A percentile compares a stretch with the other conserved stretches of the same genome.
Conservation (phyloP, 441 rosid genomes). For the Populus hybrid region DNA sequence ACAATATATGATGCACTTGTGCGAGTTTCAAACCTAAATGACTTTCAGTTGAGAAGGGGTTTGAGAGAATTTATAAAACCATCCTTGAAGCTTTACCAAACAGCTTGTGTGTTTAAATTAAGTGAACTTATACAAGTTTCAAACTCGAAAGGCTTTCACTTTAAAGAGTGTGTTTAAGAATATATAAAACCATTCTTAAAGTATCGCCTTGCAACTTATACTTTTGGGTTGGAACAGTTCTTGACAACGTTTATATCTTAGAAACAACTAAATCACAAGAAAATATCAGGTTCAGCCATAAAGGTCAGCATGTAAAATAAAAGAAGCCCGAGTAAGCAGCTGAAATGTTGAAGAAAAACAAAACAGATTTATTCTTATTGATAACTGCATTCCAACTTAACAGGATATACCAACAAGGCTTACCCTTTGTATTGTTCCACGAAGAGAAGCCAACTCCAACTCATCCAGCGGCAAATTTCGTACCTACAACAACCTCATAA, state of each 20-base stretch:
- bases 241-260: background rate
- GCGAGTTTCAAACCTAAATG: no score
- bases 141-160: background rate
- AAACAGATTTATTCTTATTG: background rate
- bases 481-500: slow-evolving; percentile 44
- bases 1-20: background rate
- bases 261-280: background rate
- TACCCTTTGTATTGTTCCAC: slow-evolving; percentile 92
- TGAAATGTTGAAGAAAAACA: background rate
- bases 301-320: background rate
- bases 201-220: no score
- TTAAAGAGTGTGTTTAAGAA: no score
- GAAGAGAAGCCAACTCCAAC: slow-evolving; percentile 93
- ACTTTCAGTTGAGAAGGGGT: background rate
- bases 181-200: no score
- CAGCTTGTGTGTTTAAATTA: background rate
- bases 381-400: background rate
- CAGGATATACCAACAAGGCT: slow-evolving; percentile 14
- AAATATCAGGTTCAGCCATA: background rate
- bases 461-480: slow-evolving; percentile 96
- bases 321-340: background rate
- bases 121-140: background rate
- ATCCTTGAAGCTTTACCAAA: background rate
- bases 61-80: background rate
- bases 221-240: background rate